Percentiles rank a stretch among this genome's conserved stretches.
Conservation (phyloP, 2,329 filamentous ascomycete species). For the Sporothrix schenckii region DNA sequence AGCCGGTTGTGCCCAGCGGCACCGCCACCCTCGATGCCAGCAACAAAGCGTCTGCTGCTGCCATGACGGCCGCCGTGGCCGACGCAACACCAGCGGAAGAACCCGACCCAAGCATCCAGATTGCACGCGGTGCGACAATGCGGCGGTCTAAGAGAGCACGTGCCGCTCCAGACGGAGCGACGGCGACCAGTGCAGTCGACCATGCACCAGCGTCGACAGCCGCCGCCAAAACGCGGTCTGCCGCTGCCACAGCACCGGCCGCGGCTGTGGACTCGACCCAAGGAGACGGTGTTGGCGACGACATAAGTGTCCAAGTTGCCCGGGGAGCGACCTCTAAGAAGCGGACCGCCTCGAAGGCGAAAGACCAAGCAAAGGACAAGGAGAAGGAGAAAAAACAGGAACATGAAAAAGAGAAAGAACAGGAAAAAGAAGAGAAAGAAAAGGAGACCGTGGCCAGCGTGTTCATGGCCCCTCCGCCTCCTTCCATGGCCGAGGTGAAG, state of each 20-base stretch:
- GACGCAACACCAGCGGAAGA: not conserved
- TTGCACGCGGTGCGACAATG: constrained; percentile 36
- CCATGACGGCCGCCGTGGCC: not conserved
- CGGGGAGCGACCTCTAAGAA: constrained; percentile 20
- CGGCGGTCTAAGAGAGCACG: constrained; percentile 24
- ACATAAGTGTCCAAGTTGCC: constrained; percentile 30
- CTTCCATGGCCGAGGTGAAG: constrained; percentile 47
- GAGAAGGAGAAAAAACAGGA: not conserved
- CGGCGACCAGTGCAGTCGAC: not conserved
- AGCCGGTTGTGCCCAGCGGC: not conserved
- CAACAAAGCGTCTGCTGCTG: not conserved
- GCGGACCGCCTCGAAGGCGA: not conserved
- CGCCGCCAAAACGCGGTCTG: not conserved
- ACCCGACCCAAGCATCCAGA: constrained; percentile 32
- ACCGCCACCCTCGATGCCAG: not conserved
- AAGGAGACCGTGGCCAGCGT: not conserved
- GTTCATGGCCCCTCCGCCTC: not conserved
- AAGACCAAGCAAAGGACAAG: not conserved
- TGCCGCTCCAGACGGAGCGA: not conserved
- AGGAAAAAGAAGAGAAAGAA: not conserved
- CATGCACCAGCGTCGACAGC: not conserved
- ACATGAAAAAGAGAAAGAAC: not conserved
- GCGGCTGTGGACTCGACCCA: not conserved
- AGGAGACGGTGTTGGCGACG: not conserved
- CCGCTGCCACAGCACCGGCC: not conserved